phyloP scores from a whole-genome alignment of 345 rosid species.

The Mangifera indica region DNA sequence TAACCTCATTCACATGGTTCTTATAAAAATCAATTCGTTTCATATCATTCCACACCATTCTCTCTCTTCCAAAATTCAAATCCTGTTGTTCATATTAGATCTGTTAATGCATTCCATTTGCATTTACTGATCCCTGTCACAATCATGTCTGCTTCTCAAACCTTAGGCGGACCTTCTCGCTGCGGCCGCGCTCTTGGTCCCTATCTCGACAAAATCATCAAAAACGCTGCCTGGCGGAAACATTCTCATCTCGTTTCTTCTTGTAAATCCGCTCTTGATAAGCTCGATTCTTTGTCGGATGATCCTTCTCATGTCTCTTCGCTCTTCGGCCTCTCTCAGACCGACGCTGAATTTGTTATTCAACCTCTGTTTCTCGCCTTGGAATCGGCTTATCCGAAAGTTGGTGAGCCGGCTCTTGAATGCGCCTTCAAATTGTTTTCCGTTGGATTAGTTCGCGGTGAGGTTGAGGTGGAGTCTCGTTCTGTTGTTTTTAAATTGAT shows the following conservation, averaged over 20 bases:
- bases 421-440: conserved; percentile 77
- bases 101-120: conserved; percentile 16
- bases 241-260: conserved; percentile 82
- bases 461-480: conserved; percentile 29
- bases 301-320: conserved; percentile 38
- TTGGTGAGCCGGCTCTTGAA: conserved; percentile 82
- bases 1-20: neutral
- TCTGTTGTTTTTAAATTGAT: conserved; percentile 38
- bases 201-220: conserved; percentile 79
- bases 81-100: neutral
- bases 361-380: conserved; percentile 69
- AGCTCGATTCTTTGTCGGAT: conserved; percentile 57
- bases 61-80: neutral
- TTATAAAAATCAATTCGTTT: neutral
- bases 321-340: conserved; percentile 53
- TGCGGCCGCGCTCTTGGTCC: conserved; percentile 84
- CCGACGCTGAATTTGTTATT: conserved; percentile 64
- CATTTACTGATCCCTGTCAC: neutral
- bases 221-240: conserved; percentile 95
- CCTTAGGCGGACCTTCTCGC: conserved; percentile 74
- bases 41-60: neutral
- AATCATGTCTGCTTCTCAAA: conserved; percentile 55
- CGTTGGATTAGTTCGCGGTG: conserved; percentile 59
- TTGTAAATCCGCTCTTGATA: conserved; percentile 83
- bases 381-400: conserved; percentile 64